Base-by-base conservation (phyloP, 140 eudicot genomes). In the Cichorium intybus region DNA sequence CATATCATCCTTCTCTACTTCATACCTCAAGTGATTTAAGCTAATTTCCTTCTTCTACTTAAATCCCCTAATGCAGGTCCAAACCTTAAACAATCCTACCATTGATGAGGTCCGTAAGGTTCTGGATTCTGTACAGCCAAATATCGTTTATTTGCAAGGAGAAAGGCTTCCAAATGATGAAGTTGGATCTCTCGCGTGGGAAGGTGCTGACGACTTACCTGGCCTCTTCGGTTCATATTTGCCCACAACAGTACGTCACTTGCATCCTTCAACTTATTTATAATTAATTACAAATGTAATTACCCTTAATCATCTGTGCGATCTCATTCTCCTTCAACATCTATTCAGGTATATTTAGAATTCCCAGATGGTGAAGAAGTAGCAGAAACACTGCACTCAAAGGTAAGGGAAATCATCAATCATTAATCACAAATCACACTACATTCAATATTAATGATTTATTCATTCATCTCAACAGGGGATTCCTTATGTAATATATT, bases 311-410 rank as follows among this genome's bases (percentile, higher is more conserved):
- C 41, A 29, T 52, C 21, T 52, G 23, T 10, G n/a, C 31, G 58
- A 50, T 75, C 52, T 68, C 66, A 46, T 45, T 50, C 56, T 39
- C 58, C 45, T 34, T 35, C 33, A 64, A 69, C 45, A 66, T 21
- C 64, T 34, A 46, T 77, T 39, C 62, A 93, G 99, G 95, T 93
- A 48, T 93, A 93, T 79, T 71, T 93, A 87, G 99, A 93, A 79
- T 45, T 81, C 8, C 81, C 95, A 73, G 59, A 88, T 69, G 93
- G 95, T 60, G 94, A 93, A 77, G 62, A 59, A 47, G 67, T 88
- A 66, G 99, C 97, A 48, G 87, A 86, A 70, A 86, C 95, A 27
- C 84, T 93, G 75, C 90, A 75, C 24, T 52, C 81, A 41, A 93
- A 75, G 95, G 99, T 88, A 72, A 70, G 77, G 35, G 22, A 31